Evolutionary conservation across 2,329 filamentous ascomycete genomes (phyloP).

Genomic region (Botrytis hyacinthi): DNA sequence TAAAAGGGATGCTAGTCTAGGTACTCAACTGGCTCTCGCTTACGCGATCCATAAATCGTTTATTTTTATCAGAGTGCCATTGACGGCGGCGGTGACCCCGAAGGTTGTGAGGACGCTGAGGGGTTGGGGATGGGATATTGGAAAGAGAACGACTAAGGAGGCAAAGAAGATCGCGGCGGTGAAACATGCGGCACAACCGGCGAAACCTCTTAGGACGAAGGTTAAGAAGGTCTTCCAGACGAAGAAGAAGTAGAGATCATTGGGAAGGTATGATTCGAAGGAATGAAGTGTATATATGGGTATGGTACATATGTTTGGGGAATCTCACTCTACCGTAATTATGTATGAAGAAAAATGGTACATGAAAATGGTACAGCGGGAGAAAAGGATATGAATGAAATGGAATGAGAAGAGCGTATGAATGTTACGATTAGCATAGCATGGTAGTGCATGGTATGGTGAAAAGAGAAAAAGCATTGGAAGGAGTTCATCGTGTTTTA

Average conservation of each 20-base stretch:
- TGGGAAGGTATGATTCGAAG: not conserved
- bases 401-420: not conserved
- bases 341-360: not conserved
- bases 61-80: conserved; percentile 90
- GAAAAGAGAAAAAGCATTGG: conserved; percentile 3
- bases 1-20: conserved; percentile 69
- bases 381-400: not conserved
- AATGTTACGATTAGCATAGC: conserved; percentile 1
- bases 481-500: not conserved
- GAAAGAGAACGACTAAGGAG: conserved; percentile 59
- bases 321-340: not conserved
- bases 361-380: not conserved
- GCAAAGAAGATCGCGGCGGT: conserved; percentile 36
- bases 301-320: not conserved
- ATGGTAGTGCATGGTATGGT: not conserved
- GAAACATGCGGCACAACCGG: conserved; percentile 24
- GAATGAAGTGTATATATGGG: not conserved
- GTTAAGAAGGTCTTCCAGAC: conserved; percentile 1
- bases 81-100: conserved; percentile 86
- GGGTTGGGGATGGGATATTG: conserved; percentile 92
- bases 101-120: conserved; percentile 90
- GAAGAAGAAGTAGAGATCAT: not conserved
- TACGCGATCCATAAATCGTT: conserved; percentile 98
- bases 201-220: conserved; percentile 17
- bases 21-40: conserved; percentile 84